Evolutionary conservation across 2,329 filamentous ascomycete species (phyloP), one percentile per base, ranked within the genome.

Genomic region (Botrytis porri): DNA sequence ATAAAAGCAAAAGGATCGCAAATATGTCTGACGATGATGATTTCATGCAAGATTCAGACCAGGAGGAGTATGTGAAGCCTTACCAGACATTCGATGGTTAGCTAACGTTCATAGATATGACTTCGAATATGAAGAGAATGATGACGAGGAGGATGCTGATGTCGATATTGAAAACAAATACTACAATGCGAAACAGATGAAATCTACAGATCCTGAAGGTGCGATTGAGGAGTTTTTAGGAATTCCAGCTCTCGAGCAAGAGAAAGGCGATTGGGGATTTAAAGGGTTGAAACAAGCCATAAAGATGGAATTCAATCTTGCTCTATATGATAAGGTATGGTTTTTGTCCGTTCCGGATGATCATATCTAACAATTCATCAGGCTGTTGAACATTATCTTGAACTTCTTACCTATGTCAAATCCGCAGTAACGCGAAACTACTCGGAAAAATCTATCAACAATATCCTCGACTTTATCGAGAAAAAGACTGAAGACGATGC

Each of bases 111-210:
- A 6, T 74, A 93, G 92, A 79, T 94, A 98, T 81, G 96, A 98
- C 84, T 98, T 98, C 82, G 95, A 98, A 81, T 98, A 98, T 83
- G 95, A 98, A 81, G 96, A 94, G 78, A 84, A 91, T 74, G 94
- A 97, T 73, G 94, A 96, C 66, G 93, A 97, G 61, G 92, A 97
- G 73, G 90, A 88, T 45, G 94, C 91, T 73, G 94, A 98, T 81
- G 93, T 98, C 79, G 94, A 95, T 77, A 97, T 98, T 82, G 96
- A 99, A 82, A 99, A 99, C 86, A 98, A 97, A 84, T 99, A 99
- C 86, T 99, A 98, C 87, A 98, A 98, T 83, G 96, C 96, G 61
- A 99, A 99, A 84, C 95, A 98, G 84, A 90, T 97, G 81, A 99
- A 98, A 85, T 86, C 87, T 61, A 91, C 91, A 75, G 94, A 95